Conservation (phyloP, 345 rosid genomes). For the Populus simonii region DNA sequence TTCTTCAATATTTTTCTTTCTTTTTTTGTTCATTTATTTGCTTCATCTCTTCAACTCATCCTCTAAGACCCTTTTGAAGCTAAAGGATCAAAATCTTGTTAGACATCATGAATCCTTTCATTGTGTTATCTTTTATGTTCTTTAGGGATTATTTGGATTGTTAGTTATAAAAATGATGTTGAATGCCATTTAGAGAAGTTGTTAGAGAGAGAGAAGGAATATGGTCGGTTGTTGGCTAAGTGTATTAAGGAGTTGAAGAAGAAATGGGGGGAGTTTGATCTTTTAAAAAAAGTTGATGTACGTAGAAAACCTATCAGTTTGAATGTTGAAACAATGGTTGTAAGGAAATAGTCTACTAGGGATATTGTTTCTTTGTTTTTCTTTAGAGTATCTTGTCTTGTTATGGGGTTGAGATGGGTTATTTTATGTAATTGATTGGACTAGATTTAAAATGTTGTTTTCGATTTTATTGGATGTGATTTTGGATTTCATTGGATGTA, state of each 20-base stretch:
- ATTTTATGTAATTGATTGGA: conserved; percentile 50
- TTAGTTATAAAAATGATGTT: conserved; percentile 71
- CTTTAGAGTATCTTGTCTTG: conserved; percentile 67
- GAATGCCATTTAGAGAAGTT: conserved; percentile 83
- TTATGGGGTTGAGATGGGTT: conserved; percentile 66
- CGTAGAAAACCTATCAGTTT: conserved; percentile 85
- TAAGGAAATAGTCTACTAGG: conserved; percentile 74
- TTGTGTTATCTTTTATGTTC: conserved; percentile 67
- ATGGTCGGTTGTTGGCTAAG: conserved; percentile 61
- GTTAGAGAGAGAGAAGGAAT: conserved; percentile 81
- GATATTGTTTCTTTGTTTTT: conserved; percentile 76
- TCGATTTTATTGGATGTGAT: background rate
- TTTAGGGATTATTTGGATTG: conserved; percentile 73
- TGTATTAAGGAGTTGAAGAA: conserved; percentile 90
- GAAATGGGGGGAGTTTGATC: conserved; percentile 87
- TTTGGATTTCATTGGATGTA: no score
- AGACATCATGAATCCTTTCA: conserved; percentile 78
- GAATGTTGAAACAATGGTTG: conserved; percentile 58
- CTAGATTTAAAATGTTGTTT: no score
- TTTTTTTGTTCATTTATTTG: conserved; percentile 70
- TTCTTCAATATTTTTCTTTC: conserved; percentile 60
- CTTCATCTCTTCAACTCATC: conserved; percentile 78
- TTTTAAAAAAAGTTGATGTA: conserved; percentile 88
- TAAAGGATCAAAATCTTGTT: conserved; percentile 24
- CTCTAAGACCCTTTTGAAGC: conserved; percentile 7